Percentiles rank a stretch among this genome's conserved stretches.
Evolutionary conservation across 192 early-diverging fungal genomes (phyloP).

Genomic region (Backusella sp.): DNA sequence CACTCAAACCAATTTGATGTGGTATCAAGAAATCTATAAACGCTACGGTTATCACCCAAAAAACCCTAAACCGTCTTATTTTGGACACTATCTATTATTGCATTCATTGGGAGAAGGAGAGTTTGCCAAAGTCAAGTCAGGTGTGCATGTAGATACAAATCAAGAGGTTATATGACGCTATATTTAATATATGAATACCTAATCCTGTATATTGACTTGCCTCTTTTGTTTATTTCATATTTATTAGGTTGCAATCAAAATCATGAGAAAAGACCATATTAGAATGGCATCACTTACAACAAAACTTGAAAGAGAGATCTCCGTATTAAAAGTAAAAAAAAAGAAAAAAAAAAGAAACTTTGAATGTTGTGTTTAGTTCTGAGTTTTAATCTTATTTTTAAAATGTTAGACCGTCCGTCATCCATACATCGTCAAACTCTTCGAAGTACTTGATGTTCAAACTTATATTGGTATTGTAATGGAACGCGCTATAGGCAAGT

Average conservation of each 20-base stretch:
- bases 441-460: conserved; percentile 61
- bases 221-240: background rate
- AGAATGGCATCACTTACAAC: conserved; percentile 71
- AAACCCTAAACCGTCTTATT: conserved; percentile 53
- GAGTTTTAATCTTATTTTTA: background rate
- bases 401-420: conserved; percentile 75
- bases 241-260: conserved; percentile 88
- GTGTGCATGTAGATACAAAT: conserved; percentile 74
- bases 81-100: conserved; percentile 90
- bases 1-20: conserved; percentile 32
- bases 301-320: conserved; percentile 93
- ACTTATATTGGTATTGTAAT: conserved; percentile 92
- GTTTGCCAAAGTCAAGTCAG: conserved; percentile 97
- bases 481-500: conserved; percentile 83
- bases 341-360: background rate
- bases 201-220: background rate
- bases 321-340: conserved; percentile 72
- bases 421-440: conserved; percentile 85
- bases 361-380: conserved; percentile 1
- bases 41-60: conserved; percentile 30
- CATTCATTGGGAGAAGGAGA: conserved; percentile 98
- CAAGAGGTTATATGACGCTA: conserved; percentile 53
- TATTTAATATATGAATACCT: background rate
- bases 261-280: conserved; percentile 90
- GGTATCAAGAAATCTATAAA: conserved; percentile 29